These are phyloP conservation scores for Pythium apleroticum DNA, from an alignment of 352 stramenopile species.

Conservation along the genomic window DNA sequence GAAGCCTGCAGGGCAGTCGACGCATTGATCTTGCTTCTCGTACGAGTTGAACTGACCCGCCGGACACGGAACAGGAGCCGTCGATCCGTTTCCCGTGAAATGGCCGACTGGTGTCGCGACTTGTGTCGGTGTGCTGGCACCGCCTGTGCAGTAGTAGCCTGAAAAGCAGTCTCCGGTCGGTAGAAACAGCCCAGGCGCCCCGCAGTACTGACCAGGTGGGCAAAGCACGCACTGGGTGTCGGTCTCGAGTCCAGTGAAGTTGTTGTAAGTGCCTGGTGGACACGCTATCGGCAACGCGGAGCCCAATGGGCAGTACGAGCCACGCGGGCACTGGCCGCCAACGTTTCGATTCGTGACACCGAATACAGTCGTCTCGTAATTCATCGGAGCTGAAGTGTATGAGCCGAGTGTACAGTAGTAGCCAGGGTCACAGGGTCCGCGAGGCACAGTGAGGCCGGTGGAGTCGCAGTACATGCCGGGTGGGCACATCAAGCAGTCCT, in stretches of 20 bases:
- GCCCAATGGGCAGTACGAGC: slow-evolving; percentile 69
- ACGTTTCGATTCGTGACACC: slow-evolving; percentile 65
- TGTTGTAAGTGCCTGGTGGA: slow-evolving; percentile 76
- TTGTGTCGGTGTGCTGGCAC: slow-evolving; percentile 53
- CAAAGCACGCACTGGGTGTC: slow-evolving; percentile 79
- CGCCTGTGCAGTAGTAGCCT: slow-evolving; percentile 81
- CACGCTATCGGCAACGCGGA: slow-evolving; percentile 60
- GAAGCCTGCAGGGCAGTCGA: slow-evolving; percentile 68
- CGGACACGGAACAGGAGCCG: slow-evolving; percentile 45
- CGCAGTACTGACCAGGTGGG: slow-evolving; percentile 73
- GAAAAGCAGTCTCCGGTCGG: slow-evolving; percentile 74
- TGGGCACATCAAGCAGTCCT: slow-evolving; percentile 86
- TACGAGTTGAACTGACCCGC: slow-evolving; percentile 67
- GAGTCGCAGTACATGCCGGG: slow-evolving; percentile 92
- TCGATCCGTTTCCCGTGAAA: slow-evolving; percentile 52
- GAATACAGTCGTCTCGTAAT: slow-evolving; percentile 65
- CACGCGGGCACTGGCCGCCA: slow-evolving; percentile 63
- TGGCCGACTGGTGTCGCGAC: slow-evolving; percentile 46
- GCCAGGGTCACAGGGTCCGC: slow-evolving; percentile 80
- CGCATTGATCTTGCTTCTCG: slow-evolving; percentile 45
- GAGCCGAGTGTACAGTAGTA: slow-evolving; percentile 91
- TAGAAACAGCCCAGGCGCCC: slow-evolving; percentile 57
- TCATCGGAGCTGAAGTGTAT: slow-evolving; percentile 90
- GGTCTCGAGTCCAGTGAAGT: slow-evolving; percentile 66
- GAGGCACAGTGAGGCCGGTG: slow-evolving; percentile 67